Conservation (phyloP, 2,329 filamentous ascomycete genomes). For the Colletotrichum sojae region DNA sequence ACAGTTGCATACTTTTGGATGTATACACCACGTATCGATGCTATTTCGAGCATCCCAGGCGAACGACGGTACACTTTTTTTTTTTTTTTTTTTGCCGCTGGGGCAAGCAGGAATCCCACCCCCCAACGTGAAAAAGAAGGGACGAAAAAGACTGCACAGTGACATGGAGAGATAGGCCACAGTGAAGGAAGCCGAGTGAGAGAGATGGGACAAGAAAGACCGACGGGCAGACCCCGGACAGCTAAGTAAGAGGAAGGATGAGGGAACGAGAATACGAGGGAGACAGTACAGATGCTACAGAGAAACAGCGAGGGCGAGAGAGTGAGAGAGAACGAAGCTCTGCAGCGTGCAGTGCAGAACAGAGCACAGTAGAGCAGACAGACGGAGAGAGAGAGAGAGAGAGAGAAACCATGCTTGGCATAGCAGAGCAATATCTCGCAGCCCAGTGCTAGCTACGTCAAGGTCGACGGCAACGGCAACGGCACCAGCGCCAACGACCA, state of each 20-base stretch:
- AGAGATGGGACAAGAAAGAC: neutral
- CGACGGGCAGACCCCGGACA: neutral
- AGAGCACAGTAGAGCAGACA: no score
- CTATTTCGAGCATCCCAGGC: conserved; percentile 38
- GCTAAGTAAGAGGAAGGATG: conserved; percentile 5
- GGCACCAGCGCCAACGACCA: no score
- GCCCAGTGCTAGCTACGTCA: no score
- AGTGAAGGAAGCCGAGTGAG: neutral
- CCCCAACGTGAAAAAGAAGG: neutral
- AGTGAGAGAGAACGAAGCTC: no score
- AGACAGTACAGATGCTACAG: neutral
- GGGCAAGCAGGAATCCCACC: neutral
- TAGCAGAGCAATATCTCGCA: no score
- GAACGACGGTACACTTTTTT: conserved; percentile 22
- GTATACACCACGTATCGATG: conserved; percentile 19
- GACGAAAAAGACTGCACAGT: neutral
- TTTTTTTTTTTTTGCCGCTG: conserved; percentile 21
- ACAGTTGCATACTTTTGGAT: no score
- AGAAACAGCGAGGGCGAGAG: neutral
- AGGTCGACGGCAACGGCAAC: no score
- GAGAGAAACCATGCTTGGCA: no score
- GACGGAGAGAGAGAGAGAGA: no score
- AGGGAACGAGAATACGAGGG: neutral
- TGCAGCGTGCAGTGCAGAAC: no score
- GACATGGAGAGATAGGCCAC: neutral